phyloP scores from a whole-genome alignment of 495 filamentous ascomycete genomes.

The Pyronema domesticum region DNA sequence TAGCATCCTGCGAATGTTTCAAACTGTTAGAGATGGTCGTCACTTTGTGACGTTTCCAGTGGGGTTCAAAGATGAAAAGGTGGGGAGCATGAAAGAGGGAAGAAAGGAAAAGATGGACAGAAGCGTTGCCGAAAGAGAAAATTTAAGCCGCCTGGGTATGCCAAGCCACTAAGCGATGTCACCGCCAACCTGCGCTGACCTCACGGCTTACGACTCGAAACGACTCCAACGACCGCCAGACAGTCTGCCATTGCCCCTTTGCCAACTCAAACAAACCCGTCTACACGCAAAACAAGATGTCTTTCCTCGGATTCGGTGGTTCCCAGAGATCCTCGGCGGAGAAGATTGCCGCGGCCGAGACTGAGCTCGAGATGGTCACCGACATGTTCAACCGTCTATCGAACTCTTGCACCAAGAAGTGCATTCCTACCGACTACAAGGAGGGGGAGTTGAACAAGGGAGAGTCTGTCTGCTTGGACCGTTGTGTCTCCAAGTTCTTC shows the following conservation, averaged over 20 bases:
- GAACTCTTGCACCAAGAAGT: conserved; percentile 80
- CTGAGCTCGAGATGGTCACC: conserved; percentile 81
- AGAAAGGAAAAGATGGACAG: not conserved
- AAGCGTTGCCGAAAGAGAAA: not conserved
- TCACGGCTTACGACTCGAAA: conserved; percentile 1
- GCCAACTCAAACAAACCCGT: not conserved
- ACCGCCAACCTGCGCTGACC: conserved; percentile 5
- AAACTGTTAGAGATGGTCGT: too few relatives aligned
- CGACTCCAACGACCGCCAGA: not conserved
- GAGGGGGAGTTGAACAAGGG: conserved; percentile 95
- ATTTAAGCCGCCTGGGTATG: conserved; percentile 6
- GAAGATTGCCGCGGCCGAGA: conserved; percentile 88
- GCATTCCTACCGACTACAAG: conserved; percentile 75
- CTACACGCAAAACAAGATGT: conserved; percentile 40
- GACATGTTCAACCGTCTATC: conserved; percentile 94
- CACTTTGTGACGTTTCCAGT: too few relatives aligned
- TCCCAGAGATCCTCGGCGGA: conserved; percentile 76
- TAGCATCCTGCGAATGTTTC: too few relatives aligned
- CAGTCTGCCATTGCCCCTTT: not conserved
- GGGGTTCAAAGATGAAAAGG: too few relatives aligned
- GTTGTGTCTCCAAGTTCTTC: conserved; percentile 94
- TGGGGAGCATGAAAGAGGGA: conserved; percentile 11
- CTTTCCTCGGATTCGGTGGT: conserved; percentile 76
- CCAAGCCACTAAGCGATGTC: conserved; percentile 5
- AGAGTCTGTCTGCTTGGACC: conserved; percentile 92